phyloP scores from a whole-genome alignment of 768 basidiomycete species.

The Hericium alpestre region DNA sequence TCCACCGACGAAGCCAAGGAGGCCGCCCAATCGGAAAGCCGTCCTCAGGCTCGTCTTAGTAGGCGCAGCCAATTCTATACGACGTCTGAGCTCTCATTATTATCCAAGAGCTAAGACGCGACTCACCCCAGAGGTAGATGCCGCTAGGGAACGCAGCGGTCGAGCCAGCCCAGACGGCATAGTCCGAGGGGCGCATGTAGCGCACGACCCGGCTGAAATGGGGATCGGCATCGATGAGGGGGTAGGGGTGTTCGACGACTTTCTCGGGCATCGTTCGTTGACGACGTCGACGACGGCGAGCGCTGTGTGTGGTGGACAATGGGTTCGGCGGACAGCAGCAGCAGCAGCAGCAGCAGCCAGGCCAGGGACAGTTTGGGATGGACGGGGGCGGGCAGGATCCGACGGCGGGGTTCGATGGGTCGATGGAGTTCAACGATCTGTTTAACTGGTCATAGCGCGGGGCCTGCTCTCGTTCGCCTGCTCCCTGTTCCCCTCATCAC shows the following conservation, averaged over 20 bases:
- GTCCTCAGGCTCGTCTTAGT: constrained; percentile 27
- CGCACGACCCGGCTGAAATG: constrained; percentile 78
- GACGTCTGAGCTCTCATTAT: constrained; percentile 18
- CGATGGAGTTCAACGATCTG: background rate
- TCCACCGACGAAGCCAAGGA: constrained; percentile 81
- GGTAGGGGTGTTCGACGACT: constrained; percentile 57
- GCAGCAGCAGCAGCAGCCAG: background rate
- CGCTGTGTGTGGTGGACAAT: constrained; percentile 8
- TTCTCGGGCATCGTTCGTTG: constrained; percentile 36
- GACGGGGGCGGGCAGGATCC: background rate
- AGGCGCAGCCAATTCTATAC: constrained; percentile 36
- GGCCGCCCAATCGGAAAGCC: constrained; percentile 45
- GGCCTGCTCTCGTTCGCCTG: background rate
- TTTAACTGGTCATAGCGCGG: background rate
- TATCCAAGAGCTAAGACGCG: constrained; percentile 1
- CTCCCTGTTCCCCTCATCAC: no score
- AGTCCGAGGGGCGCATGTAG: constrained; percentile 84
- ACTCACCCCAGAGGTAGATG: constrained; percentile 74
- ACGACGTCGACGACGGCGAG: constrained; percentile 11
- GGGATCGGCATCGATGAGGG: constrained; percentile 91
- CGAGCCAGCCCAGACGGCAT: constrained; percentile 69
- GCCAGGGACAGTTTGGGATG: background rate
- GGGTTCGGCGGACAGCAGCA: background rate
- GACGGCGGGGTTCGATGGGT: background rate
- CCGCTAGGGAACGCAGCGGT: constrained; percentile 77